Evolutionary conservation across 495 filamentous ascomycete species (phyloP).

Genomic region (Melanomma pulvis-pyrius): DNA sequence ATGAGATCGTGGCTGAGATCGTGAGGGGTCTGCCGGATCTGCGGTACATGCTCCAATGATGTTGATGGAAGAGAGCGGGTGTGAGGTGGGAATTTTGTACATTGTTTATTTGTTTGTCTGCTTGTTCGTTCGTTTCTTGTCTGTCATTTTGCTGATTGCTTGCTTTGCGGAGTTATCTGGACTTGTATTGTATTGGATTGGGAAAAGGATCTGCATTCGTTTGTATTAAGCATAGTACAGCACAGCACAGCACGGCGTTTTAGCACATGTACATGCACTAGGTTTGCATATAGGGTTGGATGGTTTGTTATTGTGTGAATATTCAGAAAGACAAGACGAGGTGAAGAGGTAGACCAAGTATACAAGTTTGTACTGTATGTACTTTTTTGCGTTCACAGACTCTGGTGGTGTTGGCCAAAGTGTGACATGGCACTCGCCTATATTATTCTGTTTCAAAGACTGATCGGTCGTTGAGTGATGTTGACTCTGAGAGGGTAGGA

Average conservation of each 20-base stretch:
- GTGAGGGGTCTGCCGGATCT: conserved; percentile 45
- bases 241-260: conserved; percentile 1
- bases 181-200: background rate
- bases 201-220: background rate
- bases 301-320: background rate
- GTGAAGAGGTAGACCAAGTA: no score
- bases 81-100: background rate
- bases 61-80: background rate
- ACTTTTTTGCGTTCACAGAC: no score
- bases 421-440: no score
- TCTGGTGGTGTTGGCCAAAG: no score
- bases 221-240: no score
- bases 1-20: conserved; percentile 39
- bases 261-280: background rate
- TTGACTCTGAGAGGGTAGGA: no score
- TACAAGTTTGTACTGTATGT: no score
- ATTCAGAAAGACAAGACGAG: background rate
- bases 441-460: no score
- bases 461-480: no score
- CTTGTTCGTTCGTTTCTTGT: background rate
- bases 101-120: background rate
- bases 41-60: conserved; percentile 44
- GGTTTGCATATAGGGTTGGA: background rate
- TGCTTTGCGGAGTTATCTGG: background rate
- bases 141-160: no score